phyloP scores from a whole-genome alignment of 2,329 filamentous ascomycete genomes.

The Sclerotinia subarctica region DNA sequence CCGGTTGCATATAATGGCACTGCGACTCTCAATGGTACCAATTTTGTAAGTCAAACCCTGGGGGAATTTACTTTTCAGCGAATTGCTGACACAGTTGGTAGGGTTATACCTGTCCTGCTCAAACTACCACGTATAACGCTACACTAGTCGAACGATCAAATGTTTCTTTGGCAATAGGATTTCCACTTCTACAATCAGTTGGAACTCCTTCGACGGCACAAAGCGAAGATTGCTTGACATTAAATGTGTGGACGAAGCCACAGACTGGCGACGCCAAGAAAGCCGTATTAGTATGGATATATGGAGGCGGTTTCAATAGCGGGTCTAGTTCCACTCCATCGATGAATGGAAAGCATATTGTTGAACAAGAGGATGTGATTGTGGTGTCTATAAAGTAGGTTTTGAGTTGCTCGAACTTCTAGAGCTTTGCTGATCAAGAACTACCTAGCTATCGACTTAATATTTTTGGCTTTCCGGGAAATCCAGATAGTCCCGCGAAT shows the following conservation, averaged over 20 bases:
- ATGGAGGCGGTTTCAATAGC: conserved; percentile 42
- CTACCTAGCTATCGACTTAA: conserved; percentile 42
- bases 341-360: conserved; percentile 45
- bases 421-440: conserved; percentile 9
- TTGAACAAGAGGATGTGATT: conserved; percentile 44
- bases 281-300: conserved; percentile 45
- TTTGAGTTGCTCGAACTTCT: conserved; percentile 24
- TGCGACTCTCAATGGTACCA: conserved; percentile 28
- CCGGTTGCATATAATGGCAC: conserved; percentile 26
- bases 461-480: conserved; percentile 42
- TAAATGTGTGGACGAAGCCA: conserved; percentile 42
- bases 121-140: conserved; percentile 2
- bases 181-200: background rate
- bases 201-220: background rate
- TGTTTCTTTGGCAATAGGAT: background rate
- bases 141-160: conserved; percentile 3
- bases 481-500: conserved; percentile 43
- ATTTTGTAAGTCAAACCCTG: conserved; percentile 31
- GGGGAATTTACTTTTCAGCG: conserved; percentile 8
- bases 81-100: conserved; percentile 25
- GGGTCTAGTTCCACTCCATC: conserved; percentile 41
- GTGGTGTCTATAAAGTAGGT: conserved; percentile 49
- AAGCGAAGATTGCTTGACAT: conserved; percentile 42
- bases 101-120: conserved; percentile 18
- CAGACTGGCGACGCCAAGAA: conserved; percentile 36